Base-by-base conservation (phyloP, 2,329 filamentous ascomycete genomes). In the Sarocladium kiliense region DNA sequence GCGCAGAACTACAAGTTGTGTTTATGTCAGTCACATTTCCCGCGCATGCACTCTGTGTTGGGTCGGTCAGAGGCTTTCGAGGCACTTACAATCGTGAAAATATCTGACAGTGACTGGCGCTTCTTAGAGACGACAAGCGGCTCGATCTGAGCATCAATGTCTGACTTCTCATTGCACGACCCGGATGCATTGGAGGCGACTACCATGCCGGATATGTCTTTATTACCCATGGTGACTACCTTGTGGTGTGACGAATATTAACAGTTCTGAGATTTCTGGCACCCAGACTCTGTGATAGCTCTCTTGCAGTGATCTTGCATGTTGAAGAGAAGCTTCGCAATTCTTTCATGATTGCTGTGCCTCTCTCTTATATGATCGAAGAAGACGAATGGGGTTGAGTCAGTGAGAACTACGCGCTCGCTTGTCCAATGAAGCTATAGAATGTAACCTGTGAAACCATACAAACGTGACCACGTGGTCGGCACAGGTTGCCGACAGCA, bases 1-100 rank as follows among this genome's bases (percentile, higher is more conserved):
- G 65, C 63, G 53, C 65, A 65, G 26, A 66, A 82, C 44, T 47
- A 23, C 18, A 44, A 16, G 41, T 44, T 25, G 7, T 18, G n/a
- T n/a, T n/a, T n/a, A n/a, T n/a, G n/a, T n/a, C n/a, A n/a, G n/a
- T n/a, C n/a, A n/a, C n/a, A 12, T 23, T 44, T 25, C n/a, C 36
- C 16, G 12, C 36, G 36, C 7, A 39, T 39, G n/a, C n/a, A n/a
- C n/a, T n/a, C n/a, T n/a, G n/a, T n/a, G 7, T 34, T 34, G 9
- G 37, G n/a, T 12, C n/a, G 10, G 6, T 25, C 41, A 19, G 41
- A 18, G 16, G n/a, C 7, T 6, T 23, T n/a, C n/a, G n/a, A n/a
- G 36, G 36, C n/a, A 39, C 44, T 47, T n/a, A 47, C 44, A n/a
- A 47, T 47, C 3, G 44, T 47, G 44, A 47, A 47, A 23, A 47